Evolutionary conservation across 2,329 filamentous ascomycete genomes (phyloP), one percentile per base, ranked within the genome.

Genomic region (Paecilomyces niveus): DNA sequence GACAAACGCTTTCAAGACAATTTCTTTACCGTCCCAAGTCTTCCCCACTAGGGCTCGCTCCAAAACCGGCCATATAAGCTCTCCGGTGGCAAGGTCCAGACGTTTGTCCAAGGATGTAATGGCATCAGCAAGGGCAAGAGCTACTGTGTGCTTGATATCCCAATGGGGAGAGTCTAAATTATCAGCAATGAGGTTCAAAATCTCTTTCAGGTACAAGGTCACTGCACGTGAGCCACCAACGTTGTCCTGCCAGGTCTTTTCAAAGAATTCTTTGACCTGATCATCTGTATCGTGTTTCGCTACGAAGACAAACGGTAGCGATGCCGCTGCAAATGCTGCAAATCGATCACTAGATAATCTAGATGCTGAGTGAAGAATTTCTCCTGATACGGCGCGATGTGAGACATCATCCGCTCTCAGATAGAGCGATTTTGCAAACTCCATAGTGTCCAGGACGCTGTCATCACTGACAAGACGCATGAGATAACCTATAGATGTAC

Each of bases 21-120:
- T 86, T 74, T 97, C 92, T 71, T 99, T 99, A 22, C 91, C 91
- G 0, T 89, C 83, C 81, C 96, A 99, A 0, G 92, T 96, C 80
- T 97, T 97, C 11, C 96, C 85, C 2, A 85, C 84, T 49, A 97
- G 76, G 1, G 90, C 86, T 68, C 89, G 90, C 63, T 97, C 90
- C 54, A 96, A 80, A 1, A 88, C 83, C 0, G 90, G 90, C 93
- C 93, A 99, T 22, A 97, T 78, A 15, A 78, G 76, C 63, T 81
- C 78, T 18, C 89, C 79, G 49, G 86, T 85, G 2, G 79, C 68
- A 18, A 82, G 79, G 61, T 83, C 84, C 55, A 83, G 81, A 21
- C 83, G 84, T 11, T 72, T 64, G 4, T 80, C 79, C 26, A 92
- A 82, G 1, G 88, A 85, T 21, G 80, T 80, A 11, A 91, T 82